Evolutionary conservation across 805 yeast genomes (phyloP).

Genomic region (Sugiyamaella qingdaonensis): DNA sequence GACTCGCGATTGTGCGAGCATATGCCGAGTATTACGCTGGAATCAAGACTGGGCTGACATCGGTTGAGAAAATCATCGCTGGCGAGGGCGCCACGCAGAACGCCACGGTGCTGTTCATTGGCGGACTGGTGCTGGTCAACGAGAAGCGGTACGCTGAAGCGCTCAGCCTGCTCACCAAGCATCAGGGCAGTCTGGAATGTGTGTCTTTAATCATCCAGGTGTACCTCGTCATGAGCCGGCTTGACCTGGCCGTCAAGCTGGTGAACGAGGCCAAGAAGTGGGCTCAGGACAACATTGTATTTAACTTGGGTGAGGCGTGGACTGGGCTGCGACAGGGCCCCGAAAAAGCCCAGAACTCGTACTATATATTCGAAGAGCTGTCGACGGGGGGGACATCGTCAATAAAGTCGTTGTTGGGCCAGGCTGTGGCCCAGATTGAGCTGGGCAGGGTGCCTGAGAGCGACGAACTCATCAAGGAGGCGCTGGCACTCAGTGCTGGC

Average conservation of each 20-base stretch:
- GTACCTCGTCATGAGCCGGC: slow-evolving; percentile 38
- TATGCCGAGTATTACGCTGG: slow-evolving; percentile 26
- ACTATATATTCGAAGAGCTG: slow-evolving; percentile 62
- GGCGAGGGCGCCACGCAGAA: slow-evolving; percentile 24
- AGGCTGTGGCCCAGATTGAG: slow-evolving; percentile 73
- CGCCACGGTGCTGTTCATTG: slow-evolving; percentile 37
- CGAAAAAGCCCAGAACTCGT: slow-evolving; percentile 38
- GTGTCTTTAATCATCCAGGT: slow-evolving; percentile 36
- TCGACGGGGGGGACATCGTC: slow-evolving; percentile 52
- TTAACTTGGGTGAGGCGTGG: slow-evolving; percentile 79
- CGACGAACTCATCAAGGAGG: slow-evolving; percentile 44
- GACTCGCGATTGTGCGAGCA: slow-evolving; percentile 22
- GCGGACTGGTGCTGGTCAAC: slow-evolving; percentile 40
- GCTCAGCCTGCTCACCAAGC: slow-evolving; percentile 35
- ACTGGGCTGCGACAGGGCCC: slow-evolving; percentile 42
- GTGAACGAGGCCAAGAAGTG: slow-evolving; percentile 43
- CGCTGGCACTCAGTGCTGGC: slow-evolving; percentile 40
- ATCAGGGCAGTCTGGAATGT: slow-evolving; percentile 39
- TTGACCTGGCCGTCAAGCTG: slow-evolving; percentile 45
- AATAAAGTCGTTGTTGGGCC: slow-evolving; percentile 52
- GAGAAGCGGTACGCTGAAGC: slow-evolving; percentile 43
- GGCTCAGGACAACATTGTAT: slow-evolving; percentile 68
- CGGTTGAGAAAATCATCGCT: slow-evolving; percentile 22
- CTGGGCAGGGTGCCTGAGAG: slow-evolving; percentile 82
- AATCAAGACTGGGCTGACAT: slow-evolving; percentile 24